phyloP scores from a whole-genome alignment of 805 yeast genomes.

The Candida loeiensis region DNA sequence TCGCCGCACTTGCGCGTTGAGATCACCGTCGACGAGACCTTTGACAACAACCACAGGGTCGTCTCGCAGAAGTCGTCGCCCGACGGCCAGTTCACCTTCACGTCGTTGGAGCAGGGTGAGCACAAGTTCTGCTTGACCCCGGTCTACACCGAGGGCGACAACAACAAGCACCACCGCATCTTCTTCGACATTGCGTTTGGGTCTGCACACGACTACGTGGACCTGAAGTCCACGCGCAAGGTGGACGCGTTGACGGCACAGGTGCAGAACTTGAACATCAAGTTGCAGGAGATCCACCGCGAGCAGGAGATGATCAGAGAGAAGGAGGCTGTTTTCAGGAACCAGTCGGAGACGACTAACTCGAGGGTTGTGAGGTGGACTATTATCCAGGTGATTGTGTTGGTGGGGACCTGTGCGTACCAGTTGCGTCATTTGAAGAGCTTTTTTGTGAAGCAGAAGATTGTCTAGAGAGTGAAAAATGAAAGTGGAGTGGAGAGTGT shows the following conservation, averaged over 20 bases:
- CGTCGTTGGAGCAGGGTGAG: conserved; percentile 80
- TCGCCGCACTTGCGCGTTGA: conserved; percentile 57
- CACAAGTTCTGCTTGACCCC: conserved; percentile 74
- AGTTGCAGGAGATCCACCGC: conserved; percentile 53
- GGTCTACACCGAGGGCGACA: conserved; percentile 64
- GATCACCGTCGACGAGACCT: conserved; percentile 68
- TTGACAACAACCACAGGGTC: conserved; percentile 79
- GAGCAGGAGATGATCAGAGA: conserved; percentile 72
- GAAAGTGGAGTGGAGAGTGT: background rate
- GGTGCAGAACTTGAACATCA: conserved; percentile 53
- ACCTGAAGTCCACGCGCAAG: conserved; percentile 56
- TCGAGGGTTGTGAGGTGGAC: conserved; percentile 72
- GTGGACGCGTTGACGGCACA: conserved; percentile 51
- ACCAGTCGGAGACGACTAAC: conserved; percentile 74
- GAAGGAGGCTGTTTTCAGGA: conserved; percentile 73
- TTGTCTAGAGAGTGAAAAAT: conserved; percentile 43
- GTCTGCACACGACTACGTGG: conserved; percentile 57
- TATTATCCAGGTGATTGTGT: conserved; percentile 62
- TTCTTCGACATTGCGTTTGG: conserved; percentile 71
- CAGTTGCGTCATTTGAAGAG: conserved; percentile 75
- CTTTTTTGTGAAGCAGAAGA: conserved; percentile 85
- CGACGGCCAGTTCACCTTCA: conserved; percentile 70
- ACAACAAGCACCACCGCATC: conserved; percentile 60
- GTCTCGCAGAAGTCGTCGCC: conserved; percentile 61
- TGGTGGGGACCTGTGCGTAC: conserved; percentile 66